Evolutionary conservation across 2,329 filamentous ascomycete genomes (phyloP).

Genomic region (Ophiostoma tasmaniense): DNA sequence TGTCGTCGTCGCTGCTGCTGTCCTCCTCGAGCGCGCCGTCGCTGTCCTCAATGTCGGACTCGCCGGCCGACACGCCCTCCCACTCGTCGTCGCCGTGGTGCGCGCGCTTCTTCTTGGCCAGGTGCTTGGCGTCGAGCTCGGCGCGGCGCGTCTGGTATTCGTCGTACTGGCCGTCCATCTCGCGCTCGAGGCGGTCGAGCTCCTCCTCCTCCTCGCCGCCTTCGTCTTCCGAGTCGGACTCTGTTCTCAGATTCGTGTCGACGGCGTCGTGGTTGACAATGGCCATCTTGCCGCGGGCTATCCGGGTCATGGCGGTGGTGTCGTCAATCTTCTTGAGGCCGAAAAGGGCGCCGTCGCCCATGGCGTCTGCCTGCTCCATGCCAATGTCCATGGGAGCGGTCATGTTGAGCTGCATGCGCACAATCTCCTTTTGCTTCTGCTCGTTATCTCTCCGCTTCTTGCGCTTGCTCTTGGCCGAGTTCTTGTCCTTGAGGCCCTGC

Average conservation of each 20-base stretch:
- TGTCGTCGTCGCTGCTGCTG: slow-evolving; percentile 54
- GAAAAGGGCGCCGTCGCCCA: slow-evolving; percentile 79
- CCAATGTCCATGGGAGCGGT: slow-evolving; percentile 91
- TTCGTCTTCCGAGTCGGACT: slow-evolving; percentile 45
- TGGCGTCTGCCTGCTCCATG: slow-evolving; percentile 72
- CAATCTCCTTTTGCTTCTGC: slow-evolving; percentile 83
- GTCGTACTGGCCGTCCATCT: slow-evolving; percentile 83
- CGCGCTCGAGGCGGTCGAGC: slow-evolving; percentile 70
- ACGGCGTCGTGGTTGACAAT: slow-evolving; percentile 32
- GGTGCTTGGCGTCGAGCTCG: slow-evolving; percentile 74
- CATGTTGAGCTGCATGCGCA: slow-evolving; percentile 98
- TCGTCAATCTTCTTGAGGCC: slow-evolving; percentile 74
- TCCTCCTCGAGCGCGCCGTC: slow-evolving; percentile 48
- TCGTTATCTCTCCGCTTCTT: slow-evolving; percentile 85
- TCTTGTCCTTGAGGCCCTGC: slow-evolving; percentile 70
- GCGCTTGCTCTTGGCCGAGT: slow-evolving; percentile 67
- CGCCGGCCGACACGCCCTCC: slow-evolving; percentile 67
- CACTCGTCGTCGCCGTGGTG: slow-evolving; percentile 81
- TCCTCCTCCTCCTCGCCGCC: slow-evolving; percentile 63
- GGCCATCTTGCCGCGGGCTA: slow-evolving; percentile 73
- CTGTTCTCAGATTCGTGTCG: slow-evolving; percentile 24
- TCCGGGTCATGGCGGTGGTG: slow-evolving; percentile 57
- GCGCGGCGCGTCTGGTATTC: slow-evolving; percentile 74
- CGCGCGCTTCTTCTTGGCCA: slow-evolving; percentile 79
- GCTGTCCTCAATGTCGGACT: slow-evolving; percentile 47